Evolutionary conservation across 495 filamentous ascomycete species (phyloP).

Genomic region (Terfezia claveryi): DNA sequence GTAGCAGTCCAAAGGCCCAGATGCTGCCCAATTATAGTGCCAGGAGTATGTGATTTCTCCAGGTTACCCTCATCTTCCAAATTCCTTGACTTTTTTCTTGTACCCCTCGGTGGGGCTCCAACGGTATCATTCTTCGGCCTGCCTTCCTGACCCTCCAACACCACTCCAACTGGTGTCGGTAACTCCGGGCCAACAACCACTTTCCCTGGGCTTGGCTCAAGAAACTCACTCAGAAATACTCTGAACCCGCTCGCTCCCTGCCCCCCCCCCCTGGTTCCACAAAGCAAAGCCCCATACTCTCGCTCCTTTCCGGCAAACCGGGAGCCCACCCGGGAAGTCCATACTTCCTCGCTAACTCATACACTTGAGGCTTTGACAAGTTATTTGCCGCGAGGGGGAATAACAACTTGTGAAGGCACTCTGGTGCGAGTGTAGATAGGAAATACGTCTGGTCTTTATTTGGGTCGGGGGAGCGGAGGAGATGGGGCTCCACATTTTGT

Average conservation of each 20-base stretch:
- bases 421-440: slow-evolving; percentile 10
- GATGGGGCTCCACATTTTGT: background rate
- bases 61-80: background rate
- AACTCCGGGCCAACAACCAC: slow-evolving; percentile 6
- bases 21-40: slow-evolving; percentile 10
- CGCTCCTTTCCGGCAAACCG: slow-evolving; percentile 9
- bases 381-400: slow-evolving; percentile 13
- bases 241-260: slow-evolving; percentile 11
- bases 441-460: slow-evolving; percentile 19
- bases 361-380: slow-evolving; percentile 12
- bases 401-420: slow-evolving; percentile 6
- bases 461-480: slow-evolving; percentile 10
- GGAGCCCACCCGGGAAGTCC: slow-evolving; percentile 14
- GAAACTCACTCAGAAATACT: slow-evolving; percentile 13
- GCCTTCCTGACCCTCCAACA: background rate
- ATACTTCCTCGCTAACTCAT: slow-evolving; percentile 7
- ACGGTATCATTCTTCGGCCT: background rate
- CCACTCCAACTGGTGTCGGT: background rate
- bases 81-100: too few relatives aligned
- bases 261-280: slow-evolving; percentile 10
- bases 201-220: slow-evolving; percentile 13
- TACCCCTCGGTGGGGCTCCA: background rate
- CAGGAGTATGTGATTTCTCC: background rate
- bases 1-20: slow-evolving; percentile 17
- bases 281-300: slow-evolving; percentile 19